Evolutionary conservation across 495 filamentous ascomycete species (phyloP), one percentile per base, ranked within the genome.

Genomic region (Daldinia loculata): DNA sequence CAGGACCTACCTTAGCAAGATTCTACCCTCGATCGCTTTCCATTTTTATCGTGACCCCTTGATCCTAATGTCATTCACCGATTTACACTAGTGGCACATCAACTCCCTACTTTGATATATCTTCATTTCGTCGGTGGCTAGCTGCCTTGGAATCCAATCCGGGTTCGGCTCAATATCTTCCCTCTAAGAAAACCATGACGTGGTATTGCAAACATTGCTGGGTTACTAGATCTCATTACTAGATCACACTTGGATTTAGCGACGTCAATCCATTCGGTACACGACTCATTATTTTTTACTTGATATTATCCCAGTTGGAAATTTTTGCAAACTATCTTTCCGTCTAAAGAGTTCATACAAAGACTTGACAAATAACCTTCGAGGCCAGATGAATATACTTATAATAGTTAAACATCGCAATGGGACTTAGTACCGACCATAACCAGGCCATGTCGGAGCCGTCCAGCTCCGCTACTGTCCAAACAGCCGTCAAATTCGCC

Each of bases 401-500:
- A 4, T 43, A 14, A 38, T 32, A 68, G 19, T 45, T 39, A 17
- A 43, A 43, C 27, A 56, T 41, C 57, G 43, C 50, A 48, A 74
- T 74, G 71, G 53, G 53, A 56, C 24, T 53, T 45, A 17, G 60
- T 30, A 69, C 27, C n/a, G 61, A 59, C 26, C 56, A 65, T 62
- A 29, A 12, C 43, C 66, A 34, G 34, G 24, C 66, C 15, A 62
- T 27, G 22, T 22, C 17, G 19, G 66, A 66, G 43, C 62, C 62
- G 6, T 51, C 71, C 12, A 29, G 62, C 55, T 6, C 69, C 0
- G 34, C 41, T 39, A 29, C 64, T 22, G 69, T 66, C 34, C 70
- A 74, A 24, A 67, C 76, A 8, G 81, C 77, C 22, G 58, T 75
- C 41, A 75, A 80, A 60, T 83, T 83, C 45, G 69, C 88, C 8